Base-by-base conservation (phyloP, 306 rosid species). In the Echinosophora koreensis region DNA sequence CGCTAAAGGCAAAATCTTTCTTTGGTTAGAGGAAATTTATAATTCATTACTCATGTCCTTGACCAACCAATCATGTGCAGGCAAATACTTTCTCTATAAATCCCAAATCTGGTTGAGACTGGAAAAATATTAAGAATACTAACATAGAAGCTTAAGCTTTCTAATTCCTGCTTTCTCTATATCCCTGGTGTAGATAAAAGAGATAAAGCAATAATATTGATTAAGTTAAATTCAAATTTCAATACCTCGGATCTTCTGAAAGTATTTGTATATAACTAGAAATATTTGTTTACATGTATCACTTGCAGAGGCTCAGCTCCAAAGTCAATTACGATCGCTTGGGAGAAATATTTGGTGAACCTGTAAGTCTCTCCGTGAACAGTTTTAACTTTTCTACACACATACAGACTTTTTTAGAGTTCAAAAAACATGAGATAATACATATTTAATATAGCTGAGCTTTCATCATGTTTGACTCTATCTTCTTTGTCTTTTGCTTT, bases 301-400 rank as follows among this genome's bases (percentile, higher is more conserved):
- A 18, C 83, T 46, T 59, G 86, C 91, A 90, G 97, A 82, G 90
- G 78, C 86, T 87, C 73, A 79, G 89, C 73, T 85, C 82, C 35
- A 92, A 81, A 87, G 83, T 92, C 89, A 90, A 92, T 85, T 82
- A 70, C 9, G 92, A 85, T 69, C 82, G 78, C 42, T 67, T 92
- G 83, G 81, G 68, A 22, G 82, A 86, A 56, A 73, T 88, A 82
- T 89, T 88, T 77, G 74, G 80, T 30, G 86, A 84, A 8, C 69
- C 70, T 11, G 92, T 90, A 84, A 67, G 79, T 60, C 74, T 73
- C 74, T 77, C 60, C 66, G 75, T 38, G 42, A 62, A 65, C 49
- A 82, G 22, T 67, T 73, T 77, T 72, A 1, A 3, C 59, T 65
- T 73, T 73, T 60, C 27, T n/a, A 47, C 12, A 30, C 34, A 3